Base-by-base conservation (phyloP, 176 grass and related monocot genomes). In the Musa schizocarpa region DNA sequence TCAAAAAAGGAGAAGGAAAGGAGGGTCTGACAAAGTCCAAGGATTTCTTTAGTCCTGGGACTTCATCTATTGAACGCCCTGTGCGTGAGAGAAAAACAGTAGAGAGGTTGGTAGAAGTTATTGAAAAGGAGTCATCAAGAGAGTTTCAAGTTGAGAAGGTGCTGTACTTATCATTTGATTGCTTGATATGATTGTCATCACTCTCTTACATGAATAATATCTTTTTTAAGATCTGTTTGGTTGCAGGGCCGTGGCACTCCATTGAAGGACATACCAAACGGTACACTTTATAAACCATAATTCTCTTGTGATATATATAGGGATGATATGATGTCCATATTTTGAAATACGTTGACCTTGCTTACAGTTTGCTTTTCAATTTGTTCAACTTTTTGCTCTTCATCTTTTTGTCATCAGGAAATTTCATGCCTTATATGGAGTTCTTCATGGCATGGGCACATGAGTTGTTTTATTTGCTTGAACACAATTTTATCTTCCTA, bases 201-300 rank as follows among this genome's bases (percentile, higher is more conserved):
- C 19, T 57, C 22, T 10, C 50, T 12, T 52, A 50, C 50, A 27
- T 64, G 4, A 13, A 62, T 22, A 17, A 14, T 50, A 63, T 61
- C 17, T 34, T 4, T 69, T 21, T 51, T 13, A 62, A 24, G 10
- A 13, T 52, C 21, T 80, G 51, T 49, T 53, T 23, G 56, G 34
- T 64, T 29, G n/a, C 20, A 80, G 78, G 78, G 78, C 10, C 58
- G 57, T 53, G 78, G 78, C 14, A 80, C 78, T 64, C 69, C 78
- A 34, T 70, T 80, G 58, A 80, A 80, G 58, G 78, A 80, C 23
- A 80, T 80, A 80, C 78, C 78, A 73, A 80, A 27, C 43, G 78
- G 78, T 80, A 80, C 65, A 23, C 13, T 49, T 69, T 48, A 14
- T 14, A 34, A 69, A 48, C 9, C 53, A 2, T 67, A 65, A 25